Evolutionary conservation across 805 yeast genomes (phyloP), one percentile per base, ranked within the genome.

Genomic region (Starmerella sirachaensis): DNA sequence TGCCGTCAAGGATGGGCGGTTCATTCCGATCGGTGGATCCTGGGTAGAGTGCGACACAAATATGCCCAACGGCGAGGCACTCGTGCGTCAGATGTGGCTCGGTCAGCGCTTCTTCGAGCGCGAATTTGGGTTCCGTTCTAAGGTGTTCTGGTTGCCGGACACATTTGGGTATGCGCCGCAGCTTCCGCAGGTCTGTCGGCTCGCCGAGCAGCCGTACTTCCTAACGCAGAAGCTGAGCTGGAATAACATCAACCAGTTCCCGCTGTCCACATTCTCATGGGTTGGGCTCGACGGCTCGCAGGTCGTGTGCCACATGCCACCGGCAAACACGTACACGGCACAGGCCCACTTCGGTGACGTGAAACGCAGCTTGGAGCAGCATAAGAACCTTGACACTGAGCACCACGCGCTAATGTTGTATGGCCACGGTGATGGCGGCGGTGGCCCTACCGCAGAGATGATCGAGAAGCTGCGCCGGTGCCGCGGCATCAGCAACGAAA

Each of bases 11-110:
- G 72, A 72, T 16, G 80, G 81, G 36, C 78, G 80, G 47, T 88
- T 88, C 52, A 67, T 86, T 33, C 93, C 94, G 9, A 71, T 91
- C 43, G 98, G 98, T 36, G 98, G 98, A 5, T 75, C 95, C 0
- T 88, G 97, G 97, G 97, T 91, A 29, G 98, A 88, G 60, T 78
- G 84, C 57, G 98, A 88, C 57, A 88, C 97, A 9, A 88, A 88
- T 59, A 67, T 88, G 62, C 98, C 98, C n/a, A 66, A 72, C 45
- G 96, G 97, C 30, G 98, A 88, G 59, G 78, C 94, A 0, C 64
- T 88, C 39, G 75, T 76, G 5, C 72, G 98, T 47, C 98, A 88
- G 55, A 82, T 86, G 52, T 63, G 86, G 37, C 72, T 81, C 42
- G 98, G 98, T 14, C 98, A 88, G 62, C 65, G 91, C 36, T 85